Evolutionary conservation across 805 yeast genomes (phyloP), one percentile per base, ranked within the genome.

Genomic region (Candida easanensis): DNA sequence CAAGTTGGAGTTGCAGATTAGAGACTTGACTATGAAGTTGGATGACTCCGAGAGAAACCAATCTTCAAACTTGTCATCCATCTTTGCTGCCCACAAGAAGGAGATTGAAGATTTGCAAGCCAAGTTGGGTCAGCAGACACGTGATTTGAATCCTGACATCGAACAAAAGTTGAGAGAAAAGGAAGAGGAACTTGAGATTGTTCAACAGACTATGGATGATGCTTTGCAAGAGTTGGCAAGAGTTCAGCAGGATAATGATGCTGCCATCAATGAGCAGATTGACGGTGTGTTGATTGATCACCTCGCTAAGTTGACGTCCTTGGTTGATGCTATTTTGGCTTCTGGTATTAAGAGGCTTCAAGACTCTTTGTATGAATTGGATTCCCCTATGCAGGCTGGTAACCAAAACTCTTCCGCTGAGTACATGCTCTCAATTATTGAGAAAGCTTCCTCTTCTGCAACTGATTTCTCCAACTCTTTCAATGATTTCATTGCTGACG

Each of bases 311-410:
- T 62, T 84, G 40, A 61, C 70, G 22, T 70, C 80, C 23, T 73
- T 88, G 44, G 63, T 77, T 26, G 96, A 88, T 60, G 80, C 90
- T 9, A 76, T 88, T 38, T 68, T 88, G 47, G 71, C 69, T 18
- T 76, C 85, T 50, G 88, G 86, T 35, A 77, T 84, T 21, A 79
- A 80, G 48, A 71, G 88, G 39, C 73, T 88, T 41, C 95, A 88
- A 63, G 88, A 84, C 51, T 66, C 84, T 0, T 67, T 76, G 32
- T 82, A 77, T 56, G 88, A 82, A 54, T 68, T 87, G 48, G 82
- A 80, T 42, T 82, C 90, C 4, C 87, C 93, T 23, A 77, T 84
- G 78, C 88, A 84, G 62, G 87, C 88, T 4, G 93, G 93, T 42
- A 86, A 85, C 58, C 79, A 80, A 51, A 81, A 80, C 59, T 73